Base-by-base conservation (phyloP, 2,329 filamentous ascomycete genomes). In the Pseudogymnoascus sp. region DNA sequence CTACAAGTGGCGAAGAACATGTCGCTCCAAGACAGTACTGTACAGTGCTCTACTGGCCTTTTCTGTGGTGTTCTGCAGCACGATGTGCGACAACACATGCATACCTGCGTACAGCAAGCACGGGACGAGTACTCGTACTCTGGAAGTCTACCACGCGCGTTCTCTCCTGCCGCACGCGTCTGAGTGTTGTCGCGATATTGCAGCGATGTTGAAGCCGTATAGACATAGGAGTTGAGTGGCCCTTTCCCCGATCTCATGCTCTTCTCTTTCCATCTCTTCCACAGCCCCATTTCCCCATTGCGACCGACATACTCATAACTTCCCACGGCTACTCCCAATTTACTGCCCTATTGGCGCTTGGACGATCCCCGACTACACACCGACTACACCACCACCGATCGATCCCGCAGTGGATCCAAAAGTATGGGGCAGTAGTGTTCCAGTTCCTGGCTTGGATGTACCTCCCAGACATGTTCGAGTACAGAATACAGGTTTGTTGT, bases 361-460 rank as follows among this genome's bases (percentile, higher is more conserved):
- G 47, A 54, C 28, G 47, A 54, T 54, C 47, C 43, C 47, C 47
- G 47, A 33, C 47, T 54, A 11, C 47, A 54, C 47, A 54, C 47
- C 47, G 47, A 54, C 47, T 33, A 25, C 18, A 33, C n/a, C 25
- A 54, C 6, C 25, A 54, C 47, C 28, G 47, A 54, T 54, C 47
- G 47, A 54, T 54, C 47, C 47, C 47, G 47, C 28, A 54, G 47
- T 54, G 47, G 47, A 54, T 54, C 35, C 47, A 18, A 8, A 20
- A n/a, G 47, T 54, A 54, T 54, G 47, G 47, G 47, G n/a, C 47
- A 18, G 25, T 3, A 20, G n/a, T 54, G 47, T 54, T 54, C 47
- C 47, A 54, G 47, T 54, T 54, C 47, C 47, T 54, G 47, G 43
- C 47, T 25, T 14, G 2, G 28, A 20, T 54, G 47, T 54, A 54